Base-by-base conservation (phyloP, 2,329 filamentous ascomycete genomes). In the Gaeumannomyces tritici region DNA sequence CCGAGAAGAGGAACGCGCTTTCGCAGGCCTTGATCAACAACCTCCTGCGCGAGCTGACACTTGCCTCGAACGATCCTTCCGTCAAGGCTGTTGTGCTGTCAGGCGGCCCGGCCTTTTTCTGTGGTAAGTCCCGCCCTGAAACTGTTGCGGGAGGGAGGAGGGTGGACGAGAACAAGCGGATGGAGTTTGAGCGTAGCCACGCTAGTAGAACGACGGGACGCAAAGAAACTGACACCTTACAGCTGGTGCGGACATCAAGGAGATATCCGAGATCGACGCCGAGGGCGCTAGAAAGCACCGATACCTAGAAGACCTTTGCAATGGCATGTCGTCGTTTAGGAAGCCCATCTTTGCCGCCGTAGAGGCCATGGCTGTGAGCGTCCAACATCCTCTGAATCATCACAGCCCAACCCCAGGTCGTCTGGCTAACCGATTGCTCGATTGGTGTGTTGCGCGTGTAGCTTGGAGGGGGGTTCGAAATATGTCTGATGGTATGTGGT, bases 301-400 rank as follows among this genome's bases (percentile, higher is more conserved):
- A 47, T 76, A 61, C 65, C 70, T 76, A 62, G 73, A 76, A 68
- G 74, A 81, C 65, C 74, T 82, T 27, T 72, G 70, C 33, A 66
- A 71, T 59, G 73, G 70, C 21, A 71, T 77, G 59, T 69, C 69
- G 27, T 63, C 64, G n/a, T 72, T 77, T 65, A 70, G 70, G 33
- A 82, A 82, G 67, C 80, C 80, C 2, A 66, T 81, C 58, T 72
- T 83, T 62, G 79, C 79, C 12, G 79, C 78, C 26, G 79, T 82
- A 27, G 75, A 79, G 65, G 80, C 80, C 59, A 75, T 78, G 69
- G 80, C 80, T 65, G 79, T 81, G 67, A 73, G 79, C 73, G 42
- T 9, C 42, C 42, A 24, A 2, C 4, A 9, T n/a, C 21, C 21
- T 6, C 29, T 42, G 57, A 29, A 24, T 55, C 42, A 11, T 28